Conservation (phyloP, 2,329 filamentous ascomycete species). For the Teratosphaeria epicoccoides region DNA sequence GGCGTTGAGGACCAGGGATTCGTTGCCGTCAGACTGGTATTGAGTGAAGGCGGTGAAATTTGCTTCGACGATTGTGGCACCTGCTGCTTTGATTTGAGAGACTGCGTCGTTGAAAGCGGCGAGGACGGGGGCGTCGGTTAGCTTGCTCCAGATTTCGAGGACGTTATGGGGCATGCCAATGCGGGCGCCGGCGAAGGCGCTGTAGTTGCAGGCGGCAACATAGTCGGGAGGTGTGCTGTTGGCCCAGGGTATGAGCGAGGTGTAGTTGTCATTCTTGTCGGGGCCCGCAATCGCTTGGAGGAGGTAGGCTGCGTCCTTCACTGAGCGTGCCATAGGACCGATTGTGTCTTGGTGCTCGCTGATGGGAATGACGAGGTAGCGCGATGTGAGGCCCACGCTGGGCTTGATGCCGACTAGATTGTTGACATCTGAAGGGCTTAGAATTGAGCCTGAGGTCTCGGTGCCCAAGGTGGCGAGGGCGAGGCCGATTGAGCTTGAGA, state of each 20-base stretch:
- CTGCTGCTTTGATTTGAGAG: constrained; percentile 41
- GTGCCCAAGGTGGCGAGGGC: constrained; percentile 50
- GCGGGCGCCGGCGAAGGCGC: constrained; percentile 41
- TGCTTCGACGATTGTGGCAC: constrained; percentile 50
- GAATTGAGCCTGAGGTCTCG: constrained; percentile 54
- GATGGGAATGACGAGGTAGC: constrained; percentile 55
- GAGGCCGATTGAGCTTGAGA: constrained; percentile 49
- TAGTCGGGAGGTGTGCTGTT: constrained; percentile 47
- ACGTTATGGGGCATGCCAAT: constrained; percentile 56
- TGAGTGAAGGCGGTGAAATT: constrained; percentile 46
- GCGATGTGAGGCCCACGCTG: constrained; percentile 53
- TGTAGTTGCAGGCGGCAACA: constrained; percentile 43
- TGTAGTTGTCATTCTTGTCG: constrained; percentile 47
- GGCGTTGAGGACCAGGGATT: constrained; percentile 40
- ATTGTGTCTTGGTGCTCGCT: constrained; percentile 46
- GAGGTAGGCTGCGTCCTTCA: constrained; percentile 48
- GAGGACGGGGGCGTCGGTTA: constrained; percentile 33
- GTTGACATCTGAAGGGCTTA: constrained; percentile 45
- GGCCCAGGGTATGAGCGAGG: constrained; percentile 43
- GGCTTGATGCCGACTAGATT: constrained; percentile 59
- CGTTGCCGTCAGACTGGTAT: constrained; percentile 31
- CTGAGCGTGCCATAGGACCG: constrained; percentile 48
- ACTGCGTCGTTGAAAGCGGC: constrained; percentile 48
- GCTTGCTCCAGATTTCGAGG: constrained; percentile 30
- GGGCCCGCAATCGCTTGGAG: constrained; percentile 49